Evolutionary conservation across 2,329 filamentous ascomycete genomes (phyloP), one percentile per base, ranked within the genome.

Genomic region (Nigrospora sphaerica): DNA sequence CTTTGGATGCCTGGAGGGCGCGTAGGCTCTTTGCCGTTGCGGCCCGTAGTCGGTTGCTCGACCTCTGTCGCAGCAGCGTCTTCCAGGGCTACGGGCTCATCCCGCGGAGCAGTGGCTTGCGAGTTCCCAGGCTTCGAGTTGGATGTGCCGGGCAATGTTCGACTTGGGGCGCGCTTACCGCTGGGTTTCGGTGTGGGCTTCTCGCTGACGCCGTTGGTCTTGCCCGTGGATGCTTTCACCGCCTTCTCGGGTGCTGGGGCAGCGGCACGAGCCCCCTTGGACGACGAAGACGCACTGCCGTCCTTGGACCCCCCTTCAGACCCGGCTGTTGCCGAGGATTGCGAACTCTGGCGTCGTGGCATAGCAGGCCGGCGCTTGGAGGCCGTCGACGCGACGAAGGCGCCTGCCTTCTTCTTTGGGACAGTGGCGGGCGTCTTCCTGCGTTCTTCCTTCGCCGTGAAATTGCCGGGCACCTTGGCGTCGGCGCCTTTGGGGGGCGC

Each of bases 271-370:
- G 23, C 23, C 23, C 23, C 23, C 23, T 28, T 28, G 7, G 23
- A 28, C 23, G 23, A 28, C 7, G 44, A 33, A 12, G 58, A 58
- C 28, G 60, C 53, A n/a, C 47, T 47, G 17, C 51, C 55, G 31
- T 70, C 65, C 49, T 62, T 66, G 19, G 58, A 50, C n/a, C 52
- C 54, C 31, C 49, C 46, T 12, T 70, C 66, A 14, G 65, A 62
- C 12, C 53, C 52, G 32, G 55, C 61, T 9, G 60, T 17, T 18
- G 35, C 57, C 4, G 71, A 69, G 7, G 69, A 67, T 46, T 74
- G 75, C 1, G 75, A 77, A 52, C 71, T 77, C 34, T 65, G 61
- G 32, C 71, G 69, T 40, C 72, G 69, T 13, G 69, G 60, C 49
- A 77, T 62, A 10, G 68, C 62, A 1, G 74, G 70, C 39, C 73